A percentile compares a stretch with the other conserved stretches of the same genome.
phyloP scores from a whole-genome alignment of 768 basidiomycete species.

The Baorangia bicolor region DNA sequence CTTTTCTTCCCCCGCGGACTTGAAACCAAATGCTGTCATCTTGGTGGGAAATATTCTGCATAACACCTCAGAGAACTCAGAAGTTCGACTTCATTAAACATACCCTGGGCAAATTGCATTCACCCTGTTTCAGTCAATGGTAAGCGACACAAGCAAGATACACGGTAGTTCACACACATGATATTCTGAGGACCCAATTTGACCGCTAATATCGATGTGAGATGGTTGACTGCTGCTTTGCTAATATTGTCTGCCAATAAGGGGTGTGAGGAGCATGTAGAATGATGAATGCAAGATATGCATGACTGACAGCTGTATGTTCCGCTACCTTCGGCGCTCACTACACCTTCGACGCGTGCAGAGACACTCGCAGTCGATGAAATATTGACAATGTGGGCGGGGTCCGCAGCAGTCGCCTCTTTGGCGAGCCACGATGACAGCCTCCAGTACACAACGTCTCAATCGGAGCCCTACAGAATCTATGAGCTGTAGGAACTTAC shows the following conservation, averaged over 20 bases:
- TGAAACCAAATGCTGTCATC: constrained; percentile 77
- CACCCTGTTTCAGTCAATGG: constrained; percentile 45
- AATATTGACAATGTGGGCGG: constrained; percentile 79
- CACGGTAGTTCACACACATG: constrained; percentile 48
- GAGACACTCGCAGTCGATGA: constrained; percentile 66
- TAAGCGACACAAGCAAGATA: background rate
- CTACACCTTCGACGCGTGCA: constrained; percentile 44
- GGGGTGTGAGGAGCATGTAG: background rate
- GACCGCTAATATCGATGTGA: constrained; percentile 68
- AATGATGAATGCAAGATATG: background rate
- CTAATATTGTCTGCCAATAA: constrained; percentile 62
- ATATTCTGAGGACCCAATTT: constrained; percentile 60
- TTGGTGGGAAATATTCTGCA: constrained; percentile 73
- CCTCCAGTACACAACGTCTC: constrained; percentile 8
- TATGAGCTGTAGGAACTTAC: constrained; percentile 22
- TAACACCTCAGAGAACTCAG: background rate
- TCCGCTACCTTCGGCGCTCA: constrained; percentile 59
- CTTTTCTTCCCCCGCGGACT: constrained; percentile 49
- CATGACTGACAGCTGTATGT: constrained; percentile 73
- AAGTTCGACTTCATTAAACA: background rate
- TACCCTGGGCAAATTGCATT: constrained; percentile 86
- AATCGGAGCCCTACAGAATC: background rate
- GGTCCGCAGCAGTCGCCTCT: constrained; percentile 59
- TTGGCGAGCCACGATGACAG: constrained; percentile 58
- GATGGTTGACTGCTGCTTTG: constrained; percentile 86